These are phyloP conservation scores for Bathelium albidoporum DNA, from an alignment of 495 filamentous ascomycete species.

Conservation along the genomic window DNA sequence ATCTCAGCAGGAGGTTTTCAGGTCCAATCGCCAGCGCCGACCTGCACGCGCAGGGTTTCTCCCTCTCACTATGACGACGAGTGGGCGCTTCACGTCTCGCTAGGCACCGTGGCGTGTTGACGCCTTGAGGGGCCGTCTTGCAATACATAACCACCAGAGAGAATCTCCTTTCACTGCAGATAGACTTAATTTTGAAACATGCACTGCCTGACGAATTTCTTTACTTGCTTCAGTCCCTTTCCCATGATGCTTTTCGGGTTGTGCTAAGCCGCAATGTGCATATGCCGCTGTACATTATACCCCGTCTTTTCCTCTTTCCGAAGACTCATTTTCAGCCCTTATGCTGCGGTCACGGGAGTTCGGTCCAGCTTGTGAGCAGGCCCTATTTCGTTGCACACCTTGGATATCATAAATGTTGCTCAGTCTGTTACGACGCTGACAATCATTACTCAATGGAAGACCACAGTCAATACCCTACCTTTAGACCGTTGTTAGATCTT, in stretches of 20 bases:
- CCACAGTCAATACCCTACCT: background rate
- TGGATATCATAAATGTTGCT: background rate
- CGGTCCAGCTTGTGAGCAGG: constrained; percentile 5
- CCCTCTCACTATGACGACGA: constrained; percentile 3
- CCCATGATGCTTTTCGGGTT: background rate
- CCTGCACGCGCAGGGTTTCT: background rate
- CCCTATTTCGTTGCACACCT: background rate
- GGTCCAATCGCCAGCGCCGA: background rate
- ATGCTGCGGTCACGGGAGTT: background rate
- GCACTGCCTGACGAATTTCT: constrained; percentile 4
- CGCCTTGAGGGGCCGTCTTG: background rate
- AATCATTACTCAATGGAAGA: background rate
- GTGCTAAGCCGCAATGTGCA: constrained; percentile 3
- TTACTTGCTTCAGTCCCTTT: background rate
- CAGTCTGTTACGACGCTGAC: background rate
- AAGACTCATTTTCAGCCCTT: background rate
- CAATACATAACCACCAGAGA: constrained; percentile 3
- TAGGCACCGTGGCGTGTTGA: background rate
- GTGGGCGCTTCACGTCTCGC: constrained; percentile 1
- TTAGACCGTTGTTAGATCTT: background rate
- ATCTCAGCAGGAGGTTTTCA: background rate
- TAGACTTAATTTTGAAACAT: background rate
- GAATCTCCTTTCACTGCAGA: background rate
- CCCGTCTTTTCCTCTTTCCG: background rate
- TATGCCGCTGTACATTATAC: background rate